Evolutionary conservation across 192 early-diverging fungal species (phyloP), one percentile per base, ranked within the genome.

Genomic region (Coemansia sp.): DNA sequence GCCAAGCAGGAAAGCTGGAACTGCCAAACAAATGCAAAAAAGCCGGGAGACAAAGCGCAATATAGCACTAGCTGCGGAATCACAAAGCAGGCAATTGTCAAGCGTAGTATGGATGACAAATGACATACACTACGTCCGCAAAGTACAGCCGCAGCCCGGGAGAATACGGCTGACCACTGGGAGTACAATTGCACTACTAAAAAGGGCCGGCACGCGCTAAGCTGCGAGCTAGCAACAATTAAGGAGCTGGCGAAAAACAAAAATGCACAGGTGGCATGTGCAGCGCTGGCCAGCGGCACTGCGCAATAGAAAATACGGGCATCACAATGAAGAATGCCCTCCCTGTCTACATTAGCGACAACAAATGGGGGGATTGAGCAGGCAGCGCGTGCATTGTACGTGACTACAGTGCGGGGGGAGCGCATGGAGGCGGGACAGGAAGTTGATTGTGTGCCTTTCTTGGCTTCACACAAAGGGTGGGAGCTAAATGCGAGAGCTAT

Each of bases 381-480:
- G 32, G 56, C 32, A 22, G 35, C 56, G 35, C 56, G 51, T 54
- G 56, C 56, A 58, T 58, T 58, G 56, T 58, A 38, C 56, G 10
- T 58, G 35, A 58, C 31, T 58, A 58, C 15, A 38, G 56, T 58
- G 56, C 56, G 56, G 35, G 41, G 56, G 56, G 35, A 58, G 56
- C 35, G 12, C 56, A 58, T 14, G n/a, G 56, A 58, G 56, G 56
- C 56, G 56, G 32, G 32, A 37, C 56, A 38, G 9, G 35, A 58
- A 38, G 56, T 37, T 6, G 56, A 58, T 58, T 58, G 56, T 58
- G 56, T 38, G 56, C 10, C 35, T 32, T 5, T 38, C 19, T 32
- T 27, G 35, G 31, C 32, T 20, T 17, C 19, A 35, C 15, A 38
- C 31, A 58, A 56, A 37, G 56, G 19, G 15, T 7, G 11, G 9